Evolutionary conservation across 108 stramenopile species (phyloP).

Genomic region (Conticribra guillardii): DNA sequence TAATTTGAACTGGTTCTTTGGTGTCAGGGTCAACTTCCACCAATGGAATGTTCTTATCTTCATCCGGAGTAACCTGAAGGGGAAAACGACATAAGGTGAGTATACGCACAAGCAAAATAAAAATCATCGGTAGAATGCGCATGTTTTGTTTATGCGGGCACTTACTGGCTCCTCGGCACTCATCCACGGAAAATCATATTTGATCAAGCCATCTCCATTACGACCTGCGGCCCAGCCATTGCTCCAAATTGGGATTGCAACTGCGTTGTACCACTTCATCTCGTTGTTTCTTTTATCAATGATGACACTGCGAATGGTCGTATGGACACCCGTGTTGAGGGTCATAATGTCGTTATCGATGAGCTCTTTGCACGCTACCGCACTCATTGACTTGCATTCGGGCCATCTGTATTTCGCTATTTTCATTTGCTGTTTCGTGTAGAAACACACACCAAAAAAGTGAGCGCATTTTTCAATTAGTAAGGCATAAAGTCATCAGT

Average conservation of each 20-base stretch:
- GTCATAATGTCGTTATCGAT: not conserved
- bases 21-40: not conserved
- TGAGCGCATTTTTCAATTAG: too few relatives aligned
- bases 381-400: not conserved
- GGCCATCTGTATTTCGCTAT: not conserved
- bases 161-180: not conserved
- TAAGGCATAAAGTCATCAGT: too few relatives aligned
- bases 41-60: not conserved
- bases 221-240: not conserved
- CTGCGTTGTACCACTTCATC: not conserved
- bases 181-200: not conserved
- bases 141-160: too few relatives aligned
- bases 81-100: too few relatives aligned
- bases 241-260: not conserved
- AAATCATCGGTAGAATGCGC: too few relatives aligned
- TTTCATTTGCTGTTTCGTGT: not conserved
- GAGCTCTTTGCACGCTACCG: not conserved
- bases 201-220: constrained; percentile 5
- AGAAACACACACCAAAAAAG: not conserved
- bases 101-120: not conserved
- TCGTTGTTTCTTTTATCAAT: not conserved
- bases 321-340: not conserved
- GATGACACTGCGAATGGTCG: not conserved
- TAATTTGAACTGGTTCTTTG: not conserved
- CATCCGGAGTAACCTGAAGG: too few relatives aligned